Evolutionary conservation across 306 rosid genomes (phyloP), one percentile per base, ranked within the genome.

Genomic region (Glycyrrhiza uralensis): DNA sequence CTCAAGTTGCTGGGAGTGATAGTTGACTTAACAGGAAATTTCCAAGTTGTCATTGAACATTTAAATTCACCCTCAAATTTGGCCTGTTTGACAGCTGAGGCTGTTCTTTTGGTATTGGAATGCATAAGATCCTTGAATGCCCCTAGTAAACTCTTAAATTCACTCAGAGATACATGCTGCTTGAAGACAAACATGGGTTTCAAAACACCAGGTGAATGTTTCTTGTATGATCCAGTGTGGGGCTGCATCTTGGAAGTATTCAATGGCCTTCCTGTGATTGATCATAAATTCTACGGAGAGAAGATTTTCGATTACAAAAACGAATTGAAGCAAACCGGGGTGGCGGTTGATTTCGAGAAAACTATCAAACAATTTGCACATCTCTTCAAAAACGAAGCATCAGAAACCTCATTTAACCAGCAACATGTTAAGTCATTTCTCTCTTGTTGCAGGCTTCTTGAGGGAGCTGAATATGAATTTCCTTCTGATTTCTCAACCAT

Each of bases 1-100:
- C 91, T 92, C 17, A 28, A 41, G 79, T 83, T 85, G 84, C 76
- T 92, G 11, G 95, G 91, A 12, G 98, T 86, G 47, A 52, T 72
- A 5, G 82, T 86, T 71, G 72, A 76, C 70, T 82, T 80, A 19
- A 15, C 7, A 12, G 59, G 6, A 33, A 69, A 56, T 65, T 76
- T 63, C 49, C 78, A 88, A 65, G 76, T 88, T 15, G 73, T 88
- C 13, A 61, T 80, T 20, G 83, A 79, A 58, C 38, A 90, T 75
- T 59, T 92, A 13, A 90, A 82, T 68, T 58, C 85, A 66, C 51
- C 85, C 55, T 79, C 89, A 9, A 1, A 29, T 23, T 75, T 85
- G 76, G 28, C 24, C 18, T 17, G 3, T 70, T 72, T 81, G 68
- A 54, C 84, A n/a, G 66, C 85, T 15, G 84, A 86, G 8, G 83